A percentile compares a stretch with the other conserved stretches of the same genome.
phyloP scores from a whole-genome alignment of 768 basidiomycete genomes.

The Tylopilus sp. region DNA sequence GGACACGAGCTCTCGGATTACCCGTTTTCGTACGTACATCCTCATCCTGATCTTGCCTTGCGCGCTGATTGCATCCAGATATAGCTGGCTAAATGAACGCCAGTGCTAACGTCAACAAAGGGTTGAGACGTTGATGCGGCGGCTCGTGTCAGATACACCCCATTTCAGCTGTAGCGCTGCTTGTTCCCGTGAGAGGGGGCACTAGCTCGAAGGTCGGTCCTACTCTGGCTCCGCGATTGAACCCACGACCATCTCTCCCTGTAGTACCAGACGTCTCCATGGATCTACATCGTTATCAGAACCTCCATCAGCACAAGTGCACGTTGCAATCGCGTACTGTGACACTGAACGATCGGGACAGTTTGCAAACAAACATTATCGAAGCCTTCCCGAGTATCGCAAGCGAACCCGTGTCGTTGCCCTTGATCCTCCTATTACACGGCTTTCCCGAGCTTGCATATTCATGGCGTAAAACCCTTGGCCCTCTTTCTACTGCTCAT shows the following conservation, averaged over 20 bases:
- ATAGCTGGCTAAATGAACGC: too few relatives aligned
- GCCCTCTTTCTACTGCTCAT: constrained; percentile 40
- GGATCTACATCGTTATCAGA: constrained; percentile 10
- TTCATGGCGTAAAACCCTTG: constrained; percentile 60
- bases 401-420: constrained; percentile 27
- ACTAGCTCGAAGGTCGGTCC: too few relatives aligned
- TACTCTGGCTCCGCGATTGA: too few relatives aligned
- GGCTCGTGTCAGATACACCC: too few relatives aligned
- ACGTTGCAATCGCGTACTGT: constrained; percentile 36
- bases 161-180: too few relatives aligned
- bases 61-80: too few relatives aligned
- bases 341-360: constrained; percentile 44
- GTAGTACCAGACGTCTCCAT: constrained; percentile 5
- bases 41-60: too few relatives aligned
- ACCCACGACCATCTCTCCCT: not conserved
- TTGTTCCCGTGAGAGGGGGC: too few relatives aligned
- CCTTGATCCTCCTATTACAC: constrained; percentile 56
- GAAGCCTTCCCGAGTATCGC: constrained; percentile 38
- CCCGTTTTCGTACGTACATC: too few relatives aligned
- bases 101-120: too few relatives aligned
- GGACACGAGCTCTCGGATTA: too few relatives aligned
- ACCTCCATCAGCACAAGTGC: constrained; percentile 25
- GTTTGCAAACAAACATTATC: constrained; percentile 41
- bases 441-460: constrained; percentile 68
- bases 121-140: too few relatives aligned